A percentile compares a stretch with the other conserved stretches of the same genome.
phyloP scores from a whole-genome alignment of 2,329 filamentous ascomycete species.

The Alternaria brassicicola region DNA sequence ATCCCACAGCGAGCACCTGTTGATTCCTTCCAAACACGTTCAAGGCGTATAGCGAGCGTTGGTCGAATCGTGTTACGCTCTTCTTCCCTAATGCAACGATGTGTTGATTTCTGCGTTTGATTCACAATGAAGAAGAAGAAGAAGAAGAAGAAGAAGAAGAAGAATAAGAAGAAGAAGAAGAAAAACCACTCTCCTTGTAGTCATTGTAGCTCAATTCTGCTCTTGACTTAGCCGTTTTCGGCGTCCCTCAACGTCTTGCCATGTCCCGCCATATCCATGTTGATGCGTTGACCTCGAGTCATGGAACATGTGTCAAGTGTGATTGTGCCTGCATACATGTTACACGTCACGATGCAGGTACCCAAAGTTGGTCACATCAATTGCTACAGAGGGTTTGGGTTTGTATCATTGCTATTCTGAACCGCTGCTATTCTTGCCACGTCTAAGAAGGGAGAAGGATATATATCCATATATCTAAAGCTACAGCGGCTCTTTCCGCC shows the following conservation, averaged over 20 bases:
- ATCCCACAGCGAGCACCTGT: neutral
- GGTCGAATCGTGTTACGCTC: neutral
- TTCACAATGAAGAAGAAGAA: too few species aligned
- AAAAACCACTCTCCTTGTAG: neutral
- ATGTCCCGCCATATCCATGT: neutral
- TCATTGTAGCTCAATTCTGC: neutral
- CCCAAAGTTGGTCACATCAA: neutral
- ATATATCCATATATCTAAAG: too few species aligned
- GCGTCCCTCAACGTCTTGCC: neutral
- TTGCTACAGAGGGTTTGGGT: neutral
- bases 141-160: too few species aligned
- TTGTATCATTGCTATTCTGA: neutral
- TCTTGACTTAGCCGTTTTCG: neutral
- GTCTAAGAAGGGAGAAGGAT: neutral
- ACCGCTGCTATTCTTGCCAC: neutral
- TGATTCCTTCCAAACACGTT: neutral
- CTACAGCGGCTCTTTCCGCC: neutral
- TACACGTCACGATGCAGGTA: slow-evolving; percentile 1
- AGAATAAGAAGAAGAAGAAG: too few species aligned
- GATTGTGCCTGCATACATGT: neutral
- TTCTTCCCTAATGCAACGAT: neutral
- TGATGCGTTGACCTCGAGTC: neutral
- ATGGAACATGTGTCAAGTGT: neutral
- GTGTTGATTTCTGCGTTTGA: neutral
- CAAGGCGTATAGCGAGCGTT: slow-evolving; percentile 1